phyloP scores from a whole-genome alignment of 2,329 filamentous ascomycete species.

The Paracoccidioides lutzii region DNA sequence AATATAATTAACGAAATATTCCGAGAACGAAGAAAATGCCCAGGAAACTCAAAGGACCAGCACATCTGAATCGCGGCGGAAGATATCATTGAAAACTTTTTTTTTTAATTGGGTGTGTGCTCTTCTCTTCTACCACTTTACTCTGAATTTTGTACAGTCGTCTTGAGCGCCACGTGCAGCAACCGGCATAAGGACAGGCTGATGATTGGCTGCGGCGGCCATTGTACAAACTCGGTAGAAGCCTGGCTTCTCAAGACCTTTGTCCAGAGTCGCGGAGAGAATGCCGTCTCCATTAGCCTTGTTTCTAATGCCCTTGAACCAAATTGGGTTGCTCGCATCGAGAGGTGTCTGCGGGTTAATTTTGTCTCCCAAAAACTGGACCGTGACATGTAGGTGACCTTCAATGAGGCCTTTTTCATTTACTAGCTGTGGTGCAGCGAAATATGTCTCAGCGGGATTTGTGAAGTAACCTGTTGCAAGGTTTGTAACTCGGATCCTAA shows the following conservation, averaged over 20 bases:
- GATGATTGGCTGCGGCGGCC: constrained; percentile 51
- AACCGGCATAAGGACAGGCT: constrained; percentile 53
- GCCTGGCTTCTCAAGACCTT: constrained; percentile 49
- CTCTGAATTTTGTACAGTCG: constrained; percentile 46
- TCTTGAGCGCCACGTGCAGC: constrained; percentile 55
- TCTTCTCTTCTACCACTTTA: neutral
- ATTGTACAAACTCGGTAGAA: constrained; percentile 53
- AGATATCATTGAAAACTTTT: neutral
- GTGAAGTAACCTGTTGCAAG: constrained; percentile 39
- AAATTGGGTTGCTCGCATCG: constrained; percentile 44
- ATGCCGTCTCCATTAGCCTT: constrained; percentile 30
- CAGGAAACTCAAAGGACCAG: too few relatives aligned
- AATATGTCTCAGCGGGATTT: constrained; percentile 41
- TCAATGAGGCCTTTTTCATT: constrained; percentile 24
- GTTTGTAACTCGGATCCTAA: constrained; percentile 36
- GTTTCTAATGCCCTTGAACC: constrained; percentile 57
- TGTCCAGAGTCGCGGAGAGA: constrained; percentile 22
- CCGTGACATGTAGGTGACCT: constrained; percentile 30
- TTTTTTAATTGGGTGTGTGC: neutral
- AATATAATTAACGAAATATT: too few relatives aligned
- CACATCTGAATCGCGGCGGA: neutral
- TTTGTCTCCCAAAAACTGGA: constrained; percentile 34
- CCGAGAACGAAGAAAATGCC: too few relatives aligned
- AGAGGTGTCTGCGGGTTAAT: constrained; percentile 41
- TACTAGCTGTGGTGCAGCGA: constrained; percentile 41